Base-by-base conservation (phyloP, 257 asterid genomes). In the Nicotiana obtusifolia region DNA sequence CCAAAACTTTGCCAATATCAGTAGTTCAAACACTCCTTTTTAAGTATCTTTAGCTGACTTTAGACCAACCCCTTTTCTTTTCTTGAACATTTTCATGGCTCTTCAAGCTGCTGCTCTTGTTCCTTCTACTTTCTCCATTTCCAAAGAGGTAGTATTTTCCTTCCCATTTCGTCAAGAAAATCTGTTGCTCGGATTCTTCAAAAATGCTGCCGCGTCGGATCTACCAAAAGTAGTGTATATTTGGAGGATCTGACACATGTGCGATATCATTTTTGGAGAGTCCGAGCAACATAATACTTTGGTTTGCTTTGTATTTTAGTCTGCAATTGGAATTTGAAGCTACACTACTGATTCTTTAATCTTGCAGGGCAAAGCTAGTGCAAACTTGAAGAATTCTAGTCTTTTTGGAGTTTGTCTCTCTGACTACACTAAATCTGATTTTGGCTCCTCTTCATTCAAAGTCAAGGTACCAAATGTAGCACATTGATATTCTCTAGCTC, bases 351-450 rank as follows among this genome's bases (percentile, higher is more conserved):
- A 54, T 53, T 61, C 33, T 28, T 52, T 0, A 31, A 44, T 67
- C 17, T 52, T 80, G 76, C 90, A 92, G 99, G 95, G 94, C 11
- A 95, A 92, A 86, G 30, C 81, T 77, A 66, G 87, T 79, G 91
- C 89, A 76, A 82, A 88, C 54, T 82, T 88, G 35, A 95, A 91
- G 86, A 94, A 90, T 81, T 87, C 96, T 1, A 82, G 89, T 81
- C 86, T 95, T 1, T 89, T 95, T 84, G 99, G 99, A 81, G 90
- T 86, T 15, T 84, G 98, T 41, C 80, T 94, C 54, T 85, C 90
- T 2, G 96, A 90, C 78, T 86, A 90, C 68, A 65, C 88, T 76
- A 95, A 91, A 82, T 84, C 83, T 76, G 93, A 89, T 28, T 85
- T 84, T 69, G 85, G 82, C 80, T 82, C 87, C 22, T 88, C 92